Percentiles rank a stretch among this genome's conserved stretches.
Evolutionary conservation across 148 eudicot genomes (phyloP).

Genomic region (Pharnaceum exiguum): DNA sequence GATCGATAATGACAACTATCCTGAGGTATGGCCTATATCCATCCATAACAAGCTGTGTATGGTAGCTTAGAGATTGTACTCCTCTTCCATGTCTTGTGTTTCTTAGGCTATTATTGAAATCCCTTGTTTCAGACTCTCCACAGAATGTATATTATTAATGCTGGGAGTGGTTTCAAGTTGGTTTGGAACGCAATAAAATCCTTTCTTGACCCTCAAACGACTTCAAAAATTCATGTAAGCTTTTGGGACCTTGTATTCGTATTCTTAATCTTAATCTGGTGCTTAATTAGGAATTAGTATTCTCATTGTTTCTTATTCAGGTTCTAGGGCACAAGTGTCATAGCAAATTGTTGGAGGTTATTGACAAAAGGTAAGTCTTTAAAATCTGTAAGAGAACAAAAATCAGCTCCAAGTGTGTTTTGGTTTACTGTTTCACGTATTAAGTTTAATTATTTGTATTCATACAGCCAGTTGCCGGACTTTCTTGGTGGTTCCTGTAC

Average conservation of each 20-base stretch:
- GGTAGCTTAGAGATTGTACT: neutral
- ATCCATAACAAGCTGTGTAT: neutral
- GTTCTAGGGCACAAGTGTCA: slow-evolving; percentile 76
- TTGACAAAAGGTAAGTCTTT: slow-evolving; percentile 52
- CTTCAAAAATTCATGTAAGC: slow-evolving; percentile 77
- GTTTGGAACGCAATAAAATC: slow-evolving; percentile 64
- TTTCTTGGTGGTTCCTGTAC: slow-evolving; percentile 76
- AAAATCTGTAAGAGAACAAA: no score
- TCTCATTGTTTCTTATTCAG: slow-evolving; percentile 24
- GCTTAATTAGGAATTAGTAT: no score
- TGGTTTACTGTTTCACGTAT: neutral
- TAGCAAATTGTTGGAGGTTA: slow-evolving; percentile 73
- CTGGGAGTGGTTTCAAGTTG: slow-evolving; percentile 74
- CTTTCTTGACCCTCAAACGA: slow-evolving; percentile 73
- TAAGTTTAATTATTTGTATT: neutral
- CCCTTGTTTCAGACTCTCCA: slow-evolving; percentile 54
- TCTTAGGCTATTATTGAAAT: neutral
- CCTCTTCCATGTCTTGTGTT: neutral
- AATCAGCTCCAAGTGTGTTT: neutral
- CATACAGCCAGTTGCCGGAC: slow-evolving; percentile 72
- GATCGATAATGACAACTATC: slow-evolving; percentile 86
- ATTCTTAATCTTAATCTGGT: neutral
- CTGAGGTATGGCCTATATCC: slow-evolving; percentile 49
- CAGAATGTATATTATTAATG: slow-evolving; percentile 80
- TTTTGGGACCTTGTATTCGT: neutral